phyloP scores from a whole-genome alignment of 306 rosid genomes.

The Pterocarpus santalinus region DNA sequence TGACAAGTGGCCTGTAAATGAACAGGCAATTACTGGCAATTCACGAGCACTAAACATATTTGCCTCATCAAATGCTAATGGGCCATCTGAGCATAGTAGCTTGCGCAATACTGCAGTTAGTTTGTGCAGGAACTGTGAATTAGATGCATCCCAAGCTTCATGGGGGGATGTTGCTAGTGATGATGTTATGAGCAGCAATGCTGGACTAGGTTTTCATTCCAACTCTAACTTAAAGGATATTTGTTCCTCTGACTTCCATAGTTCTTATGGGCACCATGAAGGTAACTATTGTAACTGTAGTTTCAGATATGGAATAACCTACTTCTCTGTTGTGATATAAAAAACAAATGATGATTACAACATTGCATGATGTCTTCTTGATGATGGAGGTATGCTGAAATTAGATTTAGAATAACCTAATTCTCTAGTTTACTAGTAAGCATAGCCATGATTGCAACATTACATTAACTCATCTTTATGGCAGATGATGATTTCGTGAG shows the following conservation, averaged over 20 bases:
- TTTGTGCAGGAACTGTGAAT: constrained; percentile 47
- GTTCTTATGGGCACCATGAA: constrained; percentile 44
- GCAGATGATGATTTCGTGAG: constrained; percentile 7
- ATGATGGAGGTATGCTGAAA: constrained; percentile 16
- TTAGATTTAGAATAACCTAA: constrained; percentile 15
- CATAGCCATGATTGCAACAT: constrained; percentile 30
- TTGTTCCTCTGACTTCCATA: constrained; percentile 32
- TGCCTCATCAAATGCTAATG: constrained; percentile 44
- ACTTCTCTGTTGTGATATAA: constrained; percentile 10
- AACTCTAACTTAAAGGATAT: constrained; percentile 49
- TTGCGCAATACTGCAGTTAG: constrained; percentile 39
- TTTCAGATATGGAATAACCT: constrained; percentile 18
- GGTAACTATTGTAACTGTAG: constrained; percentile 50
- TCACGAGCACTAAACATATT: constrained; percentile 36
- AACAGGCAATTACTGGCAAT: constrained; percentile 51
- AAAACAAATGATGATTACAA: constrained; percentile 5
- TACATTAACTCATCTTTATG: background rate
- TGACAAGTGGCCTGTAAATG: constrained; percentile 61
- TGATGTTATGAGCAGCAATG: constrained; percentile 24
- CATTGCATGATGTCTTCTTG: constrained; percentile 22
- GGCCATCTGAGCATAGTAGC: constrained; percentile 43
- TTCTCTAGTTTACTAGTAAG: constrained; percentile 14
- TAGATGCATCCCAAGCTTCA: constrained; percentile 49
- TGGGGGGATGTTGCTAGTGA: constrained; percentile 41
- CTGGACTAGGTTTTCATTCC: constrained; percentile 41